Conservation (phyloP, 345 rosid species). For the Hibiscus mutabilis region DNA sequence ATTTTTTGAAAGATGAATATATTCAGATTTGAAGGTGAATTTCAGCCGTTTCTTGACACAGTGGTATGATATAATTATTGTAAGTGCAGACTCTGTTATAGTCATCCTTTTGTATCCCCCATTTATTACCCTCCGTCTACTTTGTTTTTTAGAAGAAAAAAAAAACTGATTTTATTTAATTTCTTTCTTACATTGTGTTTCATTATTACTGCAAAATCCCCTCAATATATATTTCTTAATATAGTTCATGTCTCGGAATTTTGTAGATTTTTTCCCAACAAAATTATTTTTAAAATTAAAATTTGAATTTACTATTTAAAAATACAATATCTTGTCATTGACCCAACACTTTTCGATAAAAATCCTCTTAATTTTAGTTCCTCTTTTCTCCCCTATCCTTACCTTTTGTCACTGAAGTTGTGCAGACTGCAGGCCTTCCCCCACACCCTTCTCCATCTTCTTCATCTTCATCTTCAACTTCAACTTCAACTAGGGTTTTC, state of each 20-base stretch:
- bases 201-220: conserved; percentile 1
- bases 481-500: conserved; percentile 11
- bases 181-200: not conserved
- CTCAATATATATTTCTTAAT: not conserved
- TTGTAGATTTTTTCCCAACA: no score
- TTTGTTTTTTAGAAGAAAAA: not conserved
- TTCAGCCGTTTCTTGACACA: not conserved
- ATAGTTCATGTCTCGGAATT: no score
- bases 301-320: fast-evolving
- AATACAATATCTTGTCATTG: no score
- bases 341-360: not conserved
- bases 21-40: not conserved
- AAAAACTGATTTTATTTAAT: not conserved
- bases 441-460: not conserved
- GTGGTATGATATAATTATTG: conserved; percentile 8
- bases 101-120: conserved; percentile 10
- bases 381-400: not conserved
- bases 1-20: not conserved
- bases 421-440: conserved; percentile 8
- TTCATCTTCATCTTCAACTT: no score
- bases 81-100: conserved; percentile 10
- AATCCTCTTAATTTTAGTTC: conserved; percentile 8
- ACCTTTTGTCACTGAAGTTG: conserved; percentile 12
- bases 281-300: no score
- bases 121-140: conserved; percentile 4